Conservation (phyloP, 495 filamentous ascomycete genomes). For the Cercophora scortea region DNA sequence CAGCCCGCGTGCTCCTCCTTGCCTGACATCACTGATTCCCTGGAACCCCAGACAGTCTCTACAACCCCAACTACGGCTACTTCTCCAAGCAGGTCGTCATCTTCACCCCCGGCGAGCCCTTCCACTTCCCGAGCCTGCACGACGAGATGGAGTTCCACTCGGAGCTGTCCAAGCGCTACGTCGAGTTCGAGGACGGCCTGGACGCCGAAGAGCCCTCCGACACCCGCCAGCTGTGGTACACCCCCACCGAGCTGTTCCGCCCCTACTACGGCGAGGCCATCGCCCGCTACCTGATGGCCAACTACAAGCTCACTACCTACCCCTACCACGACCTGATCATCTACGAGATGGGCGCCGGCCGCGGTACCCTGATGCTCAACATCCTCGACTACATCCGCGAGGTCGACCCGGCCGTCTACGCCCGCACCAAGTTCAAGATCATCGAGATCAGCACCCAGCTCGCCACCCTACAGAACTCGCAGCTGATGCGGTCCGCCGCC, state of each 20-base stretch:
- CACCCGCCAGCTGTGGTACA: constrained; percentile 94
- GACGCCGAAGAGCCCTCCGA: constrained; percentile 58
- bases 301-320: constrained; percentile 90
- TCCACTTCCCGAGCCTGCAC: constrained; percentile 72
- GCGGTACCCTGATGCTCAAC: constrained; percentile 96
- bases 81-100: constrained; percentile 97
- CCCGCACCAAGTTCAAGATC: constrained; percentile 85
- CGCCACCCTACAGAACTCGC: constrained; percentile 66
- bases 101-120: constrained; percentile 87
- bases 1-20: background rate
- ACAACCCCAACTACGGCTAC: constrained; percentile 96
- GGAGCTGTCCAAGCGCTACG: constrained; percentile 70
- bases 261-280: constrained; percentile 97
- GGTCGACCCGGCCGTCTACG: constrained; percentile 84
- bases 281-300: constrained; percentile 84
- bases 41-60: constrained; percentile 66
- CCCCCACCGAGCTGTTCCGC: constrained; percentile 91
- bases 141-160: constrained; percentile 79
- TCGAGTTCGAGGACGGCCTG: constrained; percentile 79
- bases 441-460: constrained; percentile 87
- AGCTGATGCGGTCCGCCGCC: constrained; percentile 55
- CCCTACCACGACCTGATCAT: constrained; percentile 96
- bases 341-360: constrained; percentile 97
- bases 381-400: constrained; percentile 94
- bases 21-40: background rate